Evolutionary conservation across 805 yeast genomes (phyloP).

Genomic region (Dipodascus albidus): DNA sequence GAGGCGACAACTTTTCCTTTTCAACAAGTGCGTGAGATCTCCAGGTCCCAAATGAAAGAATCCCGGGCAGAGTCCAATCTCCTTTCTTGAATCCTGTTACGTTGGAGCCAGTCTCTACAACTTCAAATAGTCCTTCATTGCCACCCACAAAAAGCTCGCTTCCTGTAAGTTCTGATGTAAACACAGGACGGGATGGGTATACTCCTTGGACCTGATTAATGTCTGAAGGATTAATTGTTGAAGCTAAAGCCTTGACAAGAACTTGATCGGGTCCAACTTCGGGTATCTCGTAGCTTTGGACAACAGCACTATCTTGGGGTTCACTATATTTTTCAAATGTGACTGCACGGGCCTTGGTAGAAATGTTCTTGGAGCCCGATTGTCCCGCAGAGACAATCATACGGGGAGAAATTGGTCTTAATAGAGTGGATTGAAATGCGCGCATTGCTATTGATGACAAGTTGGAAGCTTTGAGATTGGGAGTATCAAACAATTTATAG

Average conservation of each 20-base stretch:
- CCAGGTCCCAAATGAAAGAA: slow-evolving; percentile 89
- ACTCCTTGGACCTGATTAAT: slow-evolving; percentile 78
- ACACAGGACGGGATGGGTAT: slow-evolving; percentile 66
- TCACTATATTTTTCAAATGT: slow-evolving; percentile 58
- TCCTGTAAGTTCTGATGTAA: slow-evolving; percentile 34
- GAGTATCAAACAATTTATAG: no score
- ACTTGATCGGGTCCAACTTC: slow-evolving; percentile 30
- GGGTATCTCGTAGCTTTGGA: slow-evolving; percentile 27
- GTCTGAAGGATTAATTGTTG: slow-evolving; percentile 88
- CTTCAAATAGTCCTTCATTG: slow-evolving; percentile 85
- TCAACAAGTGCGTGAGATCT: slow-evolving; percentile 60
- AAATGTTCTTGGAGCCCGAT: background rate
- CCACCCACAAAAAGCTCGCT: slow-evolving; percentile 82
- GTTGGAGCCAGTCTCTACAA: slow-evolving; percentile 55
- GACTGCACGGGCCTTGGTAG: slow-evolving; percentile 43
- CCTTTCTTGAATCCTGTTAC: slow-evolving; percentile 38
- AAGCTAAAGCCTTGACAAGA: slow-evolving; percentile 58
- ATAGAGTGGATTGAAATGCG: background rate
- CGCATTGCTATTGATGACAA: background rate
- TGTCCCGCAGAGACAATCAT: background rate
- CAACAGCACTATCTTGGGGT: slow-evolving; percentile 26
- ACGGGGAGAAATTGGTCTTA: background rate
- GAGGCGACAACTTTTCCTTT: slow-evolving; percentile 37
- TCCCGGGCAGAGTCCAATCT: slow-evolving; percentile 79
- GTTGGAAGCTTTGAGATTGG: no score